Base-by-base conservation (phyloP, 2,329 filamentous ascomycete genomes). In the Domatiomyces catenatus region DNA sequence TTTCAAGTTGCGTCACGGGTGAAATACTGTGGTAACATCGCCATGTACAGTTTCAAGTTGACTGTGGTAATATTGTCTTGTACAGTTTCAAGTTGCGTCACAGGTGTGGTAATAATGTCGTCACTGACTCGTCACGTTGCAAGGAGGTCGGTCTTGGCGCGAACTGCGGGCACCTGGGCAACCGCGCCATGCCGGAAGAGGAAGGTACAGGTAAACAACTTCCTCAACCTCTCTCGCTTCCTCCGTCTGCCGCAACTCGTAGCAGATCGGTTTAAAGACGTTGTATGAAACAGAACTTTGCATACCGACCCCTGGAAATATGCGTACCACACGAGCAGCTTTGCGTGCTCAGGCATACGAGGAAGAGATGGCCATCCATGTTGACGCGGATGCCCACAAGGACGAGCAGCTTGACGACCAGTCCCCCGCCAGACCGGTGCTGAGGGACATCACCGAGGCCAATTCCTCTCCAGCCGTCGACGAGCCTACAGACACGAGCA, bases 311-410 rank as follows among this genome's bases (percentile, higher is more conserved):
- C 4, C 20, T 18, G 44, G 44, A 48, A 56, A 20, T 43, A 58
- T 58, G 58, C 58, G 58, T 50, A 55, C 59, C 49, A 60, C 58
- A 42, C 53, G 58, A 48, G 58, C 58, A 18, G 58, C 58, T 24
- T 47, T 59, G 17, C 56, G 57, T 48, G 58, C 58, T 46, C 57
- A 59, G 48, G 49, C 51, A 51, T 51, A 57, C 8, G 53, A 57
- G 24, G 49, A 55, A 8, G 49, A 52, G 47, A 48, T 52, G 17
- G 24, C 50, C 20, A 58, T 58, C 32, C 54, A 58, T 49, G 52
- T 56, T 47, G 56, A 58, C 47, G 32, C 44, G 24, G 52, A 58
- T 42, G 48, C 54, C 28, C 8, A 4, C 43, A 17, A 10, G 43
- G 22, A 45, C 19, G 46, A 52, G 48, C 46, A 52, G 18, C 46